Conservation (phyloP, 163 green algal species). For the Prototheca cutis region DNA sequence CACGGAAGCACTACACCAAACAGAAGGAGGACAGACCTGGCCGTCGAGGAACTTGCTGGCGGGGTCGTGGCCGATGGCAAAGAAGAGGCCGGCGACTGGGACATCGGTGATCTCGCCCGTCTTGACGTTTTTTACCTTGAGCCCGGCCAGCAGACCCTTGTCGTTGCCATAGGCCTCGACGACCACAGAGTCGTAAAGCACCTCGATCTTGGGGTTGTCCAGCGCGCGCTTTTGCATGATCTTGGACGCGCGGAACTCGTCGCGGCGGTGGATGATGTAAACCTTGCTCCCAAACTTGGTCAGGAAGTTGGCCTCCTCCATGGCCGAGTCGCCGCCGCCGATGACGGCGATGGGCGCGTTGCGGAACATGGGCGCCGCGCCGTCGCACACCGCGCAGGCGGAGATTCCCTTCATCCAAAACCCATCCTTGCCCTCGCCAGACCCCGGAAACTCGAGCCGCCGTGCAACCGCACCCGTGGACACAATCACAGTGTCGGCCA, state of each 20-base stretch:
- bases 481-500: slow-evolving; percentile 75
- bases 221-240: slow-evolving; percentile 76
- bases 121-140: slow-evolving; percentile 53
- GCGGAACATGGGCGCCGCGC: slow-evolving; percentile 80
- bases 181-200: slow-evolving; percentile 60
- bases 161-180: slow-evolving; percentile 67
- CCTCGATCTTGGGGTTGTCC: slow-evolving; percentile 77
- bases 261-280: slow-evolving; percentile 78
- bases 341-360: slow-evolving; percentile 80
- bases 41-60: slow-evolving; percentile 71
- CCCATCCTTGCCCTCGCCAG: slow-evolving; percentile 41
- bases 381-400: slow-evolving; percentile 86
- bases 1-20: too few species aligned
- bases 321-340: slow-evolving; percentile 80
- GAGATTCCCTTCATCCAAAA: slow-evolving; percentile 85
- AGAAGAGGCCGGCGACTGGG: slow-evolving; percentile 68
- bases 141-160: slow-evolving; percentile 34
- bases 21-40: too few species aligned
- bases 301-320: slow-evolving; percentile 85
- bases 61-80: slow-evolving; percentile 77
- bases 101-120: slow-evolving; percentile 43
- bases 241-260: slow-evolving; percentile 72
- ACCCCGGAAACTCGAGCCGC: slow-evolving; percentile 78
- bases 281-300: slow-evolving; percentile 84
- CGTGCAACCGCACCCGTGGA: slow-evolving; percentile 92